Conservation (phyloP, 2,329 filamentous ascomycete genomes). For the Botrytis hyacinthi region DNA sequence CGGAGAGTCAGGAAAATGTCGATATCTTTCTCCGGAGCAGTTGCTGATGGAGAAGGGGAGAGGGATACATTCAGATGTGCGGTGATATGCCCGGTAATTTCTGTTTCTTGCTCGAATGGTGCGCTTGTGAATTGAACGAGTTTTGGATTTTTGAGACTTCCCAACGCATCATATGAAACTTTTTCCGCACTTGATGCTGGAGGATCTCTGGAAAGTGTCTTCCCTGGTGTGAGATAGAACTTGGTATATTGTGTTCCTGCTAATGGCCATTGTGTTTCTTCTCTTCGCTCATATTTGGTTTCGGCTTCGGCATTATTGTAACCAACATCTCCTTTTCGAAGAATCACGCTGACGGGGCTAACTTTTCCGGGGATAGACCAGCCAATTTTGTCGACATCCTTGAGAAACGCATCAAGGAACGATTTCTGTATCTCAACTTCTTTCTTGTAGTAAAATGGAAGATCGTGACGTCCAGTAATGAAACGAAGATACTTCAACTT, state of each 20-base stretch:
- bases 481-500: slow-evolving; percentile 67
- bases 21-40: not conserved
- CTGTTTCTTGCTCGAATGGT: not conserved
- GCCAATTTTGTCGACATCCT: slow-evolving; percentile 60
- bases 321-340: slow-evolving; percentile 67
- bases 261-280: not conserved
- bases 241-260: not conserved
- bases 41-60: not conserved
- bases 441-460: slow-evolving; percentile 70
- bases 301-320: not conserved
- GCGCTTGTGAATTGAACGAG: not conserved
- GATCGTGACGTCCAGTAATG: slow-evolving; percentile 67
- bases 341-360: slow-evolving; percentile 57
- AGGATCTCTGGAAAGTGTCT: not conserved
- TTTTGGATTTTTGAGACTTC: not conserved
- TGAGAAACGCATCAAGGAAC: slow-evolving; percentile 71
- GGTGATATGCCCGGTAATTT: not conserved
- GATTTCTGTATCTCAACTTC: slow-evolving; percentile 65
- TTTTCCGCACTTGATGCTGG: not conserved
- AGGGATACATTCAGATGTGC: not conserved
- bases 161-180: not conserved
- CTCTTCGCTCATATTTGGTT: not conserved
- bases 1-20: not conserved
- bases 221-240: not conserved
- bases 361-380: slow-evolving; percentile 59